Conservation (phyloP, 371 early-diverging fungal species). For the Dichotomocladium elegans region DNA sequence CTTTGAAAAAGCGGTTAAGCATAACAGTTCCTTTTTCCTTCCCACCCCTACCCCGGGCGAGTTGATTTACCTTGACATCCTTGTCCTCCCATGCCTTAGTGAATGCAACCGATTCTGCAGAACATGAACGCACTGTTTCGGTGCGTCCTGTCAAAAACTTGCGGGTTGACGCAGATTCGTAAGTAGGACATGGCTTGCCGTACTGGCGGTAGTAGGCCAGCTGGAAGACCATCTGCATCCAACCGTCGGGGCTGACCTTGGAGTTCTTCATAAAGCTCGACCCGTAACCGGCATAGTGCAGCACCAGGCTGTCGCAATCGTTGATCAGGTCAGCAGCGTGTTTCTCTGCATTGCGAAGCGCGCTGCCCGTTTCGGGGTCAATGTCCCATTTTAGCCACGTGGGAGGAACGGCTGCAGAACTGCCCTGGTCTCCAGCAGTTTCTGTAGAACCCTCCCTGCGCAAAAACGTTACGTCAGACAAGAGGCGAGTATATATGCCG, state of each 20-base stretch:
- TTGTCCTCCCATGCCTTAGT: constrained; percentile 65
- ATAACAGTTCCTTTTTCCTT: not conserved
- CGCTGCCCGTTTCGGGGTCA: constrained; percentile 11
- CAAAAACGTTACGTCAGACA: not conserved
- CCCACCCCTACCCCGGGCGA: not conserved
- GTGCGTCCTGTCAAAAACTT: constrained; percentile 82
- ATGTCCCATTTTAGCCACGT: constrained; percentile 14
- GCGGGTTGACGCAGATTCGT: constrained; percentile 85
- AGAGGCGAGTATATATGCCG: not conserved
- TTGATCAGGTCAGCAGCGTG: constrained; percentile 62
- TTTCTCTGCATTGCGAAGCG: constrained; percentile 56
- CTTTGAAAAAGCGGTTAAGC: constrained; percentile 15
- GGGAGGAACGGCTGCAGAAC: not conserved
- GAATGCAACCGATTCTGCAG: constrained; percentile 63
- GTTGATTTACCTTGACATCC: constrained; percentile 27
- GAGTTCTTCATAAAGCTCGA: constrained; percentile 78
- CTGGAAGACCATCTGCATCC: constrained; percentile 86
- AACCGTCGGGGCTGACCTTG: constrained; percentile 78
- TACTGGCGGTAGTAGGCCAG: constrained; percentile 78
- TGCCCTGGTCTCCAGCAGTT: not conserved
- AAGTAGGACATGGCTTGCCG: constrained; percentile 65
- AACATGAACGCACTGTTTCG: constrained; percentile 77
- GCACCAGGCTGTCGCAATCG: constrained; percentile 67
- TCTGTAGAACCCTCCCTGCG: not conserved
- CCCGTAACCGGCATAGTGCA: constrained; percentile 75